Conservation (phyloP, 164 flowering plant genomes). For the Aristolochia fimbriata region DNA sequence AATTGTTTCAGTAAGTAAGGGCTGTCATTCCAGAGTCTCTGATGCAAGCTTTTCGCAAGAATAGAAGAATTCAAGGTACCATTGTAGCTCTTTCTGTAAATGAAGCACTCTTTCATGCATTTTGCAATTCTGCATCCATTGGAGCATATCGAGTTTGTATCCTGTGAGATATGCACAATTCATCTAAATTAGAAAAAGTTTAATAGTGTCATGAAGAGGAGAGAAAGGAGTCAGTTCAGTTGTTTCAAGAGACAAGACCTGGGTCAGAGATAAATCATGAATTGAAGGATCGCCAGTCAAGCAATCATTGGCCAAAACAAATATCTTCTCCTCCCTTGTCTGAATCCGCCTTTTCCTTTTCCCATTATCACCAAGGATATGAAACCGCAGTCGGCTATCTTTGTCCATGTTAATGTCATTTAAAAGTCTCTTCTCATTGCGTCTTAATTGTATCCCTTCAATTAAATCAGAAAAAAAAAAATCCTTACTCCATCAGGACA, state of each 20-base stretch:
- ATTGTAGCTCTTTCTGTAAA: conserved; percentile 64
- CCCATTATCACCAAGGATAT: conserved; percentile 70
- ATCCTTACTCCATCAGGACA: conserved; percentile 12
- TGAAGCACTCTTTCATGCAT: conserved; percentile 93
- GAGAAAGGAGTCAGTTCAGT: not conserved
- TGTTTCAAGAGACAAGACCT: conserved; percentile 36
- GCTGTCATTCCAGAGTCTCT: conserved; percentile 93
- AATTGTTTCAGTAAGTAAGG: conserved; percentile 88
- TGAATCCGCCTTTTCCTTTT: conserved; percentile 89
- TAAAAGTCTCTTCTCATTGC: conserved; percentile 92
- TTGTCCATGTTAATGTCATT: conserved; percentile 84
- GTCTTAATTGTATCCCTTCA: conserved; percentile 98
- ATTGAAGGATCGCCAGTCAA: conserved; percentile 88
- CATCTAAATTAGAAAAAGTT: not conserved
- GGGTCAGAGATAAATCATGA: conserved; percentile 79
- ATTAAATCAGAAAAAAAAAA: conserved; percentile 17
- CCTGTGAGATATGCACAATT: conserved; percentile 32
- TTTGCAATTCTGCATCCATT: conserved; percentile 85
- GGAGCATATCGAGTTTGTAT: conserved; percentile 71
- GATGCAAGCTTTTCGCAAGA: conserved; percentile 76
- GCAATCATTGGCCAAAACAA: conserved; percentile 85
- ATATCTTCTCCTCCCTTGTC: conserved; percentile 90
- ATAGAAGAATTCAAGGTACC: conserved; percentile 58
- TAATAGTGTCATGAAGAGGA: not conserved
- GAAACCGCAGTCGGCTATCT: conserved; percentile 77